Evolutionary conservation across 2,329 filamentous ascomycete species (phyloP), one percentile per base, ranked within the genome.

Genomic region (Talaromyces albobiverticillius): DNA sequence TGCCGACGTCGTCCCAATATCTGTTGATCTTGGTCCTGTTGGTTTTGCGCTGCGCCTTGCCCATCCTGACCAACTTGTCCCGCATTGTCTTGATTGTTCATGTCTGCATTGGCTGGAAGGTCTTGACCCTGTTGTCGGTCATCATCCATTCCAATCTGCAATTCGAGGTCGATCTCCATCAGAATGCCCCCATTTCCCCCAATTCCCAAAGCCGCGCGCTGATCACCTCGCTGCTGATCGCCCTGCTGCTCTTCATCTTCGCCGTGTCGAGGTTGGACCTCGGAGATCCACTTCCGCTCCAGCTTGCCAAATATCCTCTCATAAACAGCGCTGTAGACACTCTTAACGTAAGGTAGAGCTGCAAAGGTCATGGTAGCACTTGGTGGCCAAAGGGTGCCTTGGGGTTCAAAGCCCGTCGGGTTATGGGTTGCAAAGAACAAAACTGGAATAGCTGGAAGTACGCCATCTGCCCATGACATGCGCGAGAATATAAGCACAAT

Each of bases 401-500:
- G 79, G 4, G 81, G 67, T 26, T 74, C 70, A 16, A 69, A 69
- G 0, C 63, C 57, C 16, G 53, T 67, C 1, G 76, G 72, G 43
- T 68, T 71, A 53, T 79, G 75, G 7, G 76, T 75, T 29, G 76
- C 75, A 58, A 81, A 77, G 54, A 80, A 79, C 36, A 80, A 66
- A 53, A 88, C 77, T 0, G 85, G 85, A 16, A 87, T 74, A 18
- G 82, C 79, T 2, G 85, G 84, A 6, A 88, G 74, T 7, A 86
- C 72, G 3, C 80, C 79, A 60, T 90, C 86, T 26, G 82, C 81
- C 46, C 86, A 76, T 2, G 76, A 79, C 23, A 86, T 84, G 31
- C 88, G 78, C 18, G 86, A 86, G n/a, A 87, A 77, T 10, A 90
- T 77, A 8, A 92, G 76, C 2, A 83, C 78, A 10, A 87, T 77